Conservation (phyloP, 2,329 filamentous ascomycete species). For the Verticillium klebahnii region DNA sequence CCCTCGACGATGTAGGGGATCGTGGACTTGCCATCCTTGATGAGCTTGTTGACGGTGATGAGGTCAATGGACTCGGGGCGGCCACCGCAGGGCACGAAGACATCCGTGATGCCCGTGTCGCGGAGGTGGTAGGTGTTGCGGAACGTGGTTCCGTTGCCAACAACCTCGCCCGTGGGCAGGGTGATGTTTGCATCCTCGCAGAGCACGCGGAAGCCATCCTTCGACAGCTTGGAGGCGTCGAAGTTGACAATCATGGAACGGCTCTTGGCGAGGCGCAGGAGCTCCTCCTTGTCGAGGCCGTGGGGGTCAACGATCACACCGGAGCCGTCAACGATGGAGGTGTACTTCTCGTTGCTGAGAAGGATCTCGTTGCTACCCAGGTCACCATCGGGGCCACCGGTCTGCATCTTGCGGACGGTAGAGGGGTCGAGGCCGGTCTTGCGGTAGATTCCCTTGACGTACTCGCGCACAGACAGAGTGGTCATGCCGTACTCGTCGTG, state of each 20-base stretch:
- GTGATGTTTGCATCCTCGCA: constrained; percentile 86
- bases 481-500: constrained; percentile 98
- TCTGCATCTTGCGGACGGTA: constrained; percentile 90
- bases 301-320: constrained; percentile 93
- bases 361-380: constrained; percentile 97
- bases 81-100: constrained; percentile 93
- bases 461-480: constrained; percentile 91
- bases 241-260: constrained; percentile 89
- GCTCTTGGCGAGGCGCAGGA: constrained; percentile 77
- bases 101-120: constrained; percentile 69
- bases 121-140: constrained; percentile 96
- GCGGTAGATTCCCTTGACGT: constrained; percentile 93
- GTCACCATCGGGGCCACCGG: constrained; percentile 93
- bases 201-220: constrained; percentile 83
- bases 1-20: constrained; percentile 97
- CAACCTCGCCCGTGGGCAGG: constrained; percentile 80
- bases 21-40: constrained; percentile 79
- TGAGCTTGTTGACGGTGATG: constrained; percentile 79
- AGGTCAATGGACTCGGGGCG: constrained; percentile 96
- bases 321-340: constrained; percentile 89
- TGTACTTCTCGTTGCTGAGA: constrained; percentile 93
- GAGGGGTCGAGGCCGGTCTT: constrained; percentile 87
- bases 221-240: constrained; percentile 78
- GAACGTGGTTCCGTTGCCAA: constrained; percentile 91
- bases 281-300: constrained; percentile 78